A percentile compares a stretch with the other conserved stretches of the same genome.
Evolutionary conservation across 1,284 basidiomycete species (phyloP).

Genomic region (Waitea zeae): DNA sequence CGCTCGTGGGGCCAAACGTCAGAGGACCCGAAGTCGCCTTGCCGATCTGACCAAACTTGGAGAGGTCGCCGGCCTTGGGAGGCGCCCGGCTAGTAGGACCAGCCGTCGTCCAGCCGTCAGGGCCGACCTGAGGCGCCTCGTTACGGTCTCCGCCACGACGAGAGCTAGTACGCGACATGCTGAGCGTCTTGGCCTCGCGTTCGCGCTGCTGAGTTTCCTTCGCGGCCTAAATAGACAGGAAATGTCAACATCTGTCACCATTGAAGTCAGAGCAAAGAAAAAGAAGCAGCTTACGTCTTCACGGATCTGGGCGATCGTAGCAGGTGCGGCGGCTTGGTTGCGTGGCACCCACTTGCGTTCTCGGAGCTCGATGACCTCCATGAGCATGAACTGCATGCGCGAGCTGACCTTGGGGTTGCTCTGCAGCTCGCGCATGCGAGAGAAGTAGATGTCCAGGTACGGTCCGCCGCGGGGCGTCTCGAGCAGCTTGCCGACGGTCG

Average conservation of each 20-base stretch:
- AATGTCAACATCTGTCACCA: no score
- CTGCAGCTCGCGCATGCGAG: conserved; percentile 69
- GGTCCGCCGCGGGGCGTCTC: conserved; percentile 68
- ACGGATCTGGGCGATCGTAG: conserved; percentile 52
- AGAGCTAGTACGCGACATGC: conserved; percentile 69
- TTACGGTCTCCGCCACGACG: conserved; percentile 71
- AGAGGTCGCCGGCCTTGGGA: conserved; percentile 73
- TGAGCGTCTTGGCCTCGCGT: conserved; percentile 24
- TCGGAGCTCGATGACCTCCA: conserved; percentile 76
- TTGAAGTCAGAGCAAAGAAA: conserved; percentile 1
- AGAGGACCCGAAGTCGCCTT: conserved; percentile 45
- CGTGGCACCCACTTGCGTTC: conserved; percentile 69
- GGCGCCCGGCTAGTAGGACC: conserved; percentile 41
- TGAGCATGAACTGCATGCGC: conserved; percentile 90
- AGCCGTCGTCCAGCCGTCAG: conserved; percentile 84
- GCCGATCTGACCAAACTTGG: conserved; percentile 75
- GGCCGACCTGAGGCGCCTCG: conserved; percentile 28
- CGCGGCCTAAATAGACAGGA: no score
- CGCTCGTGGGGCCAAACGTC: conserved; percentile 57
- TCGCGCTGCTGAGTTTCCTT: conserved; percentile 63
- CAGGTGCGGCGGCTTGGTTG: conserved; percentile 61
- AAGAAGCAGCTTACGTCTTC: neutral
- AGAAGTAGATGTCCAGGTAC: conserved; percentile 89
- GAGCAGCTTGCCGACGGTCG: conserved; percentile 74
- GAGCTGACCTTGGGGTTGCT: conserved; percentile 64